Conservation (phyloP, 805 yeast species). For the Barnettozyma botsteinii region DNA sequence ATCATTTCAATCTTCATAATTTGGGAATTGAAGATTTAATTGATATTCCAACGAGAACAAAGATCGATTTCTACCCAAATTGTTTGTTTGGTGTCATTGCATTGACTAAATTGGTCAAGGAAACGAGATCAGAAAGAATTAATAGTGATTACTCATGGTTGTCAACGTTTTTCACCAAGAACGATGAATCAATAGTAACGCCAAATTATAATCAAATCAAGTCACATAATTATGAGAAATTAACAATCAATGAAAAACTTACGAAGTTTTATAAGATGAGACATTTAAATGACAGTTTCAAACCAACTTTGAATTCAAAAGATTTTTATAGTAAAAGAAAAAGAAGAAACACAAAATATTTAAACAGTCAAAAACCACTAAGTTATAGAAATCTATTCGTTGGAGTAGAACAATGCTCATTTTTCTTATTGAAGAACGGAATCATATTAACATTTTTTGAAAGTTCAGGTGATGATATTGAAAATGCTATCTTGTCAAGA, state of each 20-base stretch:
- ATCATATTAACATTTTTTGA: constrained; percentile 54
- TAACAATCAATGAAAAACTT: constrained; percentile 15
- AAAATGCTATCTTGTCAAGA: constrained; percentile 44
- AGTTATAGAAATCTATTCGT: constrained; percentile 38
- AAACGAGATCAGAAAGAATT: neutral
- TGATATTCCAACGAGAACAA: constrained; percentile 57
- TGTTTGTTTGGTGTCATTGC: constrained; percentile 54
- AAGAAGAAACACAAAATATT: constrained; percentile 15
- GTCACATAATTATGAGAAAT: neutral
- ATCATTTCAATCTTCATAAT: constrained; percentile 43
- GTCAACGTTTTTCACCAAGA: neutral
- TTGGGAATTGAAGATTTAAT: constrained; percentile 58
- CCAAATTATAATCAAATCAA: neutral
- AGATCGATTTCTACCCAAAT: constrained; percentile 45
- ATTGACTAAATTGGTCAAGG: constrained; percentile 38
- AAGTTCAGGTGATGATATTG: constrained; percentile 47
- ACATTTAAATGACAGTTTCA: constrained; percentile 29
- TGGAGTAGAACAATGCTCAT: constrained; percentile 51
- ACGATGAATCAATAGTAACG: neutral
- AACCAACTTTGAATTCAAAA: constrained; percentile 17
- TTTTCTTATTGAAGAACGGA: constrained; percentile 39
- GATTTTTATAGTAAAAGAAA: constrained; percentile 8
- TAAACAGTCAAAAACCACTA: constrained; percentile 41
- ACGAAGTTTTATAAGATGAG: constrained; percentile 25
- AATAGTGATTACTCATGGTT: constrained; percentile 4